A percentile compares a stretch with the other conserved stretches of the same genome.
Evolutionary conservation across 306 rosid genomes (phyloP).

Genomic region (Benincasa hispida): DNA sequence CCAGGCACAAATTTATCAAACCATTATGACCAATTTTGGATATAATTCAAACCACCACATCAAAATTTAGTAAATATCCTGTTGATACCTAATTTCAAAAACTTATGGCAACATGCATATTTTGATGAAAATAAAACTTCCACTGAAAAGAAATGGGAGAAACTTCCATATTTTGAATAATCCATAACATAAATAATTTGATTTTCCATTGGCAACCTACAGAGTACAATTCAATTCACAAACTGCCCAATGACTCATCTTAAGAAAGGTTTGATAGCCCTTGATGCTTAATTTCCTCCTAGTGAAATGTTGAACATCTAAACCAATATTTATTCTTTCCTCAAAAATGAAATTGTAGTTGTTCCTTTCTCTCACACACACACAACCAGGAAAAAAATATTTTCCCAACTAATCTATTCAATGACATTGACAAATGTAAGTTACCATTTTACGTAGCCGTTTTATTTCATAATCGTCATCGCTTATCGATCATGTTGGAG

Average conservation of each 20-base stretch:
- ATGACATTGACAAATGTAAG: not conserved
- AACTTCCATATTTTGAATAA: not conserved
- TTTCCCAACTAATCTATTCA: not conserved
- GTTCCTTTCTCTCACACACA: not conserved
- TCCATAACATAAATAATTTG: not conserved
- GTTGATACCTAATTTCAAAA: not conserved
- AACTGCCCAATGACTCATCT: not conserved
- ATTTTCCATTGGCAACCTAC: not conserved
- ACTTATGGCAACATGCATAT: not conserved
- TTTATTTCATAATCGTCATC: not conserved
- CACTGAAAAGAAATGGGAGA: too few relatives aligned
- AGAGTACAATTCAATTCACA: not conserved
- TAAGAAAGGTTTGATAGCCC: not conserved
- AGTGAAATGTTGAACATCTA: not conserved
- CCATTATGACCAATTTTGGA: not conserved
- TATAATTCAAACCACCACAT: not conserved
- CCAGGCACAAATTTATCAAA: not conserved
- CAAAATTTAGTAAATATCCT: not conserved
- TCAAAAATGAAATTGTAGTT: not conserved
- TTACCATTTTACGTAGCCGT: not conserved
- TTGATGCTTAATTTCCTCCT: not conserved
- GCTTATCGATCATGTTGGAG: not conserved
- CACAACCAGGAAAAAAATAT: not conserved
- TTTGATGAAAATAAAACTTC: not conserved
- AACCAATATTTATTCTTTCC: not conserved